A percentile compares a stretch with the other conserved stretches of the same genome.
These are phyloP conservation scores for Cryptococcus sp. DNA, from an alignment of 1,284 basidiomycete genomes.

Conservation along the genomic window DNA sequence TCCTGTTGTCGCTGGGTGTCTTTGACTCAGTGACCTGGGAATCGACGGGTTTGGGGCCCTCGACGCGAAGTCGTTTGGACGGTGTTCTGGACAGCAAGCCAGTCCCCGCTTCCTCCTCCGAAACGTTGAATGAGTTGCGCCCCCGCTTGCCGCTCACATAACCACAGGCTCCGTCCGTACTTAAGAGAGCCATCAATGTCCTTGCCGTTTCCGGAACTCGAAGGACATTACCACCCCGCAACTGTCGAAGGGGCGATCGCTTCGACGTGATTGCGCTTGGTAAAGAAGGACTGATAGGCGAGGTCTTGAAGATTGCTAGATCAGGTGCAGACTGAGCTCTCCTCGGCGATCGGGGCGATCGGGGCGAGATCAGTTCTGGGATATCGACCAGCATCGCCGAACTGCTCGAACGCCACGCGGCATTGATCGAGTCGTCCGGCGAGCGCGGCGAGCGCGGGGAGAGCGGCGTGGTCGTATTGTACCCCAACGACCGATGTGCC, in stretches of 20 bases:
- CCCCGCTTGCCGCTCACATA: neutral
- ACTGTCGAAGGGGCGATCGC: neutral
- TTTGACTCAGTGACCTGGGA: neutral
- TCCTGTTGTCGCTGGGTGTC: neutral
- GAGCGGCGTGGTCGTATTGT: slow-evolving; percentile 7
- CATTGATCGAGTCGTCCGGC: slow-evolving; percentile 32
- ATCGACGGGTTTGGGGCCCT: too few species aligned
- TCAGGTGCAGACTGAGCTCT: slow-evolving; percentile 11
- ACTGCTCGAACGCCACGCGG: slow-evolving; percentile 35
- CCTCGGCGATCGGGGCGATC: slow-evolving; percentile 6
- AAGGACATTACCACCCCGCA: neutral
- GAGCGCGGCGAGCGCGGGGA: slow-evolving; percentile 18
- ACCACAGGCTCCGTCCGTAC: neutral
- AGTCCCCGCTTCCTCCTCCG: too few species aligned
- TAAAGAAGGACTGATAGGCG: neutral
- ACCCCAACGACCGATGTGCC: slow-evolving; percentile 38
- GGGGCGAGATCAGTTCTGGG: slow-evolving; percentile 12
- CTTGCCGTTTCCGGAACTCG: neutral
- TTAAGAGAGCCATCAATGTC: neutral
- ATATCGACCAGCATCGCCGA: slow-evolving; percentile 13
- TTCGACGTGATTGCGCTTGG: neutral
- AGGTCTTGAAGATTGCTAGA: neutral
- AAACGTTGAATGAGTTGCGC: neutral
- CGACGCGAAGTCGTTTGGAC: too few species aligned
- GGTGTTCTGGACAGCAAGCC: too few species aligned